These are phyloP conservation scores for Cercospora zeina DNA, from an alignment of 2,329 filamentous ascomycete species.

Conservation along the genomic window DNA sequence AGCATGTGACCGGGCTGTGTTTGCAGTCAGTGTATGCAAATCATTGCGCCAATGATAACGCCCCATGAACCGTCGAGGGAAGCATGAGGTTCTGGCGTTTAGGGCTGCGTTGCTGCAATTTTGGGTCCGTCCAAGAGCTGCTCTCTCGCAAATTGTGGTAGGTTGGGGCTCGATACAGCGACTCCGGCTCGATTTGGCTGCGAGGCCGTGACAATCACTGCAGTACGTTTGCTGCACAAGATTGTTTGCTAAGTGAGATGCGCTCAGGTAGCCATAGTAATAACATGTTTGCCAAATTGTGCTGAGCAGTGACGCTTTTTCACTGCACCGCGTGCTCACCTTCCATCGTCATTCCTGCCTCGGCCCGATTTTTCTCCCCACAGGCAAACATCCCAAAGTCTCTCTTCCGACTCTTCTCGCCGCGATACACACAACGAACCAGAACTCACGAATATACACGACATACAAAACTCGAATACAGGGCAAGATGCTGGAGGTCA, in stretches of 20 bases:
- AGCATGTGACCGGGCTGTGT: background rate
- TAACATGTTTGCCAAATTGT: background rate
- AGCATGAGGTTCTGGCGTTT: no score
- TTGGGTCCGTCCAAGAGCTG: no score
- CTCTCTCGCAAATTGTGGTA: no score
- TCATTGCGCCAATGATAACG: no score
- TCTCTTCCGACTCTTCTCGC: slow-evolving; percentile 6
- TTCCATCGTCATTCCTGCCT: slow-evolving; percentile 9
- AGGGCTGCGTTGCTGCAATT: no score
- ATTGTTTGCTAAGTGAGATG: background rate
- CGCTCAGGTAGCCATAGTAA: background rate
- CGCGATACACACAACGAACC: background rate
- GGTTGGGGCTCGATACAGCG: no score
- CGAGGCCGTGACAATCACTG: no score
- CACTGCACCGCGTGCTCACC: background rate
- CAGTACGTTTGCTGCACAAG: background rate
- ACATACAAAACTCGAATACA: background rate
- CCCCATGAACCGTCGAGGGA: no score
- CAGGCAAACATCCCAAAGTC: background rate
- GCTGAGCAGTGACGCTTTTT: background rate
- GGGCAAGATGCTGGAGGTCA: slow-evolving; percentile 46
- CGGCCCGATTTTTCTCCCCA: slow-evolving; percentile 9
- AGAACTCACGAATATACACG: background rate
- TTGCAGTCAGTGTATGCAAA: background rate
- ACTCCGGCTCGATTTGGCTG: no score